These are phyloP conservation scores for Fusarium pseudoanthophilum DNA, from an alignment of 2,329 filamentous ascomycete species.

Conservation along the genomic window DNA sequence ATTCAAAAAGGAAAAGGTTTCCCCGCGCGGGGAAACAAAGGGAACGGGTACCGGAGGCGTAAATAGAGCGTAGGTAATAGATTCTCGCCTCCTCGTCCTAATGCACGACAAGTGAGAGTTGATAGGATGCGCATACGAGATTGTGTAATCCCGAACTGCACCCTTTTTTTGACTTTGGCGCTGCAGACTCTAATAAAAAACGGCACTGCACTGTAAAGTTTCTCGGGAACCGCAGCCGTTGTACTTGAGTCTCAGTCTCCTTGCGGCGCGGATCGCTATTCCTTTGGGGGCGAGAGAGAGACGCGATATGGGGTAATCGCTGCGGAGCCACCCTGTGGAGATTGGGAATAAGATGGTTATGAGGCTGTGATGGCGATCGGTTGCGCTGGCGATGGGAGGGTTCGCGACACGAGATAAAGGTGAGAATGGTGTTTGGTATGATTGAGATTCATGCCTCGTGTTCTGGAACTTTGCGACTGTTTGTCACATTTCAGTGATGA, in stretches of 20 bases:
- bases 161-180: neutral
- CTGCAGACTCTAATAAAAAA: neutral
- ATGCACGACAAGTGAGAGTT: constrained; percentile 6
- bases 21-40: neutral
- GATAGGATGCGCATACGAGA: constrained; percentile 10
- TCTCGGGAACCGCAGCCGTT: neutral
- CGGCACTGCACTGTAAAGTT: neutral
- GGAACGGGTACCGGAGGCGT: neutral
- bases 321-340: constrained; percentile 35
- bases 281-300: neutral
- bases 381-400: constrained; percentile 1
- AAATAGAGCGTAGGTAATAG: constrained; percentile 16
- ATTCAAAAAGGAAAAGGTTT: neutral
- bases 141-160: neutral
- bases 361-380: neutral
- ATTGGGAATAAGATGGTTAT: constrained; percentile 16
- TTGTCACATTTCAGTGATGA: constrained; percentile 24
- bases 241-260: neutral
- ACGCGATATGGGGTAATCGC: constrained; percentile 30
- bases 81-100: neutral
- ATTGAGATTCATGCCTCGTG: constrained; percentile 15
- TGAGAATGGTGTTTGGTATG: constrained; percentile 9
- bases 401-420: neutral
- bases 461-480: constrained; percentile 24
- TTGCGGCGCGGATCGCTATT: constrained; percentile 28